Percentiles rank a stretch among this genome's conserved stretches.
phyloP scores from a whole-genome alignment of 2,329 filamentous ascomycete genomes.

The Amphichorda felina region DNA sequence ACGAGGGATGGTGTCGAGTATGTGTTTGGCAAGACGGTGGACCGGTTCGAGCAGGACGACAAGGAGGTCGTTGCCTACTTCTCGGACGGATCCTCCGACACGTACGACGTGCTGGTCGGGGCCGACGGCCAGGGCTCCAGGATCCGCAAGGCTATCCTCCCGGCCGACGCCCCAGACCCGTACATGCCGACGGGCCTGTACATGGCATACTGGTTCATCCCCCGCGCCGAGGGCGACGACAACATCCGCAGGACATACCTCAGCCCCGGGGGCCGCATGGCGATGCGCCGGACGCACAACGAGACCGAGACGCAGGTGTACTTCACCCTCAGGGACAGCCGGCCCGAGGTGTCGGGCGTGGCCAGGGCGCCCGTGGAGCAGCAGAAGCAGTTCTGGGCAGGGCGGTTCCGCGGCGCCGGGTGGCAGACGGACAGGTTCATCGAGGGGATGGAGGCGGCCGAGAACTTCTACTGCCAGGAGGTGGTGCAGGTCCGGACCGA shows the following conservation, averaged over 20 bases:
- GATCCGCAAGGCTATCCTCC: constrained; percentile 8
- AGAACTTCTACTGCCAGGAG: constrained; percentile 29
- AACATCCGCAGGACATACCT: constrained; percentile 17
- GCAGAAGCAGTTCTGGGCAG: constrained; percentile 21
- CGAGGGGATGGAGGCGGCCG: constrained; percentile 13
- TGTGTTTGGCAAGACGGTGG: constrained; percentile 16
- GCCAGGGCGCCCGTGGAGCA: constrained; percentile 6
- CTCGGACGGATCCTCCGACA: constrained; percentile 25
- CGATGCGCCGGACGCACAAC: constrained; percentile 19
- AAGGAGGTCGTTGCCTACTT: constrained; percentile 22
- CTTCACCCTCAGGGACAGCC: constrained; percentile 14
- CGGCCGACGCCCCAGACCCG: constrained; percentile 10
- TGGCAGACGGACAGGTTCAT: constrained; percentile 24
- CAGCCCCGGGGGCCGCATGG: constrained; percentile 13
- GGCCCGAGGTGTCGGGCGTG: constrained; percentile 6
- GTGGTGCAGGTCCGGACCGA: constrained; percentile 27
- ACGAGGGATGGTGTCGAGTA: constrained; percentile 15
- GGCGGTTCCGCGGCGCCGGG: constrained; percentile 21
- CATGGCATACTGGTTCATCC: constrained; percentile 10
- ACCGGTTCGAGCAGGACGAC: constrained; percentile 15
- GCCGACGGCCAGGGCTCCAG: constrained; percentile 33
- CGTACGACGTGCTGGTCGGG: constrained; percentile 39
- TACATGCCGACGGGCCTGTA: constrained; percentile 16
- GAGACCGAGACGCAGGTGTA: constrained; percentile 17
- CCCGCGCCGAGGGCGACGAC: constrained; percentile 7